Evolutionary conservation across 164 flowering plant genomes (phyloP), one percentile per base, ranked within the genome.

Genomic region (Nymphaea colorata): DNA sequence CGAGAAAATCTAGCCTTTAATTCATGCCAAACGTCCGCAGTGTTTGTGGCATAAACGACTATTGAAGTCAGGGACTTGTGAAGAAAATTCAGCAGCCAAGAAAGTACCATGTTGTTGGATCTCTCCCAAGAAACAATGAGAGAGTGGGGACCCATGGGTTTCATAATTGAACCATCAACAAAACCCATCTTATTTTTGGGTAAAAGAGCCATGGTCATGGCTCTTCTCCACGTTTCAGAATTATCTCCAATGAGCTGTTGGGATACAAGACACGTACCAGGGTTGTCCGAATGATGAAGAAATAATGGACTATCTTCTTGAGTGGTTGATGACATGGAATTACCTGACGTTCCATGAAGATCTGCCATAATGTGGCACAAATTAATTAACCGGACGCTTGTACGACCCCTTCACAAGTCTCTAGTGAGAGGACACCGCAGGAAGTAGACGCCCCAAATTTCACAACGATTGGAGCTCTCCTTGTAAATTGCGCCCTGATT

Each of bases 231-330:
- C 4, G 62, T 57, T 10, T 43, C 2, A 42, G 7, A 67, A 45
- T 67, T 55, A 6, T 67, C 69, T 6, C 69, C 2, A 6, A 4
- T 55, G 15, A 67, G 44, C 1, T 15, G 62, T 6, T 25, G 62
- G 42, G 61, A 67, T 12, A 67, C 69, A 25, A 67, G 61, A 4
- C 53, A 15, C 25, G 5, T 4, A 15, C 44, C 62, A 4, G 62
- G 69, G 57, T 57, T 53, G 15, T 67, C 69, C 8, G 62, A 67
- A 45, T 65, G 57, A 17, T 65, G 67, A 4, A 65, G 2, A 43
- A 65, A 65, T 3, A 43, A 65, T 12, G 67, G 67, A 10, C 14
- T 64, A 25, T 62, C 36, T 14, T 14, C 64, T 11, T 1, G 10
- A 16, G 10, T 55, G 59, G 10, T 55, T 55, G 59, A 55, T 16